Percentiles rank a stretch among this genome's conserved stretches.
Conservation (phyloP, 495 filamentous ascomycete genomes). For the Aspergillus campestris region DNA sequence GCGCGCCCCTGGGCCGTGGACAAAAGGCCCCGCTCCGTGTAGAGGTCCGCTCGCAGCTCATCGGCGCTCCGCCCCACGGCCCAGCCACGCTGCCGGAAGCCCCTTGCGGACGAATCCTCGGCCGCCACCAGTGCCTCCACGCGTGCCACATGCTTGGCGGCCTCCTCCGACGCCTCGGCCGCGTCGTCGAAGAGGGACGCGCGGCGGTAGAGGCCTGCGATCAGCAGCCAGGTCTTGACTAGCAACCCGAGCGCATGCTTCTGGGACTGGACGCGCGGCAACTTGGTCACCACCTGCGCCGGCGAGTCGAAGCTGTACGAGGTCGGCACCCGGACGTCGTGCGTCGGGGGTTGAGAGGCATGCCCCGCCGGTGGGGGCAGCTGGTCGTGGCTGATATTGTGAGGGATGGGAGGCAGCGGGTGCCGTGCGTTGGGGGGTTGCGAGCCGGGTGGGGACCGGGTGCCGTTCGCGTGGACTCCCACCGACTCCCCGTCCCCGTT, state of each 20-base stretch:
- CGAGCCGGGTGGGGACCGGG: constrained; percentile 14
- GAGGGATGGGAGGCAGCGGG: constrained; percentile 37
- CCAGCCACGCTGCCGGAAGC: constrained; percentile 58
- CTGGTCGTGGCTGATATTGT: constrained; percentile 39
- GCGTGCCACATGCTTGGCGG: constrained; percentile 53
- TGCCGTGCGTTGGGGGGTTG: constrained; percentile 26
- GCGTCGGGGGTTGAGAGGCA: constrained; percentile 38
- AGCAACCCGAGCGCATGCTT: constrained; percentile 55
- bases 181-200: constrained; percentile 72
- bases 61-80: constrained; percentile 66
- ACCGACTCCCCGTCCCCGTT: constrained; percentile 8
- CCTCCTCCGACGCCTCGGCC: constrained; percentile 69
- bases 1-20: constrained; percentile 50
- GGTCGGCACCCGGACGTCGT: constrained; percentile 43
- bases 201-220: constrained; percentile 77
- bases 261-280: constrained; percentile 32
- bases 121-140: constrained; percentile 35
- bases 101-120: constrained; percentile 40
- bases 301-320: constrained; percentile 39
- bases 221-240: constrained; percentile 80
- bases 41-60: constrained; percentile 73
- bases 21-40: constrained; percentile 66
- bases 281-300: constrained; percentile 29
- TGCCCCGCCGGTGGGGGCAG: constrained; percentile 40
- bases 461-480: background rate